Evolutionary conservation across 2,329 filamentous ascomycete genomes (phyloP).

Genomic region (Colletotrichum eleusines): DNA sequence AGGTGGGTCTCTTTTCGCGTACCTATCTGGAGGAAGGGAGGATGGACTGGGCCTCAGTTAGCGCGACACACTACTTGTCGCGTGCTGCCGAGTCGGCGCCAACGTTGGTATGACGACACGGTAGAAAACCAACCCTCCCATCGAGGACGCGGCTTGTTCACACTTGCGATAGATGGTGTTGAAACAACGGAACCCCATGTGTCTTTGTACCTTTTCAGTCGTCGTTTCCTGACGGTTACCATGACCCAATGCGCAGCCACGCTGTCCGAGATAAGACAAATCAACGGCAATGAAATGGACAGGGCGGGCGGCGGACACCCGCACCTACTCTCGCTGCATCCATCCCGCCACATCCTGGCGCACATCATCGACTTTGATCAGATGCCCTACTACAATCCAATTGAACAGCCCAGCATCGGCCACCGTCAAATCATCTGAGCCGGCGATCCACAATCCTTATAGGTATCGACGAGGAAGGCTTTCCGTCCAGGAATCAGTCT

Average conservation of each 20-base stretch:
- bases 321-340: conserved; percentile 11
- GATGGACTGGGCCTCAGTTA: conserved; percentile 3
- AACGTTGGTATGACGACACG: conserved; percentile 35
- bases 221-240: neutral
- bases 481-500: neutral
- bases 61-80: conserved; percentile 7
- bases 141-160: neutral
- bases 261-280: conserved; percentile 1
- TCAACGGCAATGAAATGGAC: conserved; percentile 1
- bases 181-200: conserved; percentile 22
- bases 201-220: conserved; percentile 11
- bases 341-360: conserved; percentile 30
- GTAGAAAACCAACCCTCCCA: conserved; percentile 9
- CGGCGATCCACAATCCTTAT: neutral
- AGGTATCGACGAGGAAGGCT: neutral
- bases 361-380: conserved; percentile 25
- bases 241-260: neutral
- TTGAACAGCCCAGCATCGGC: neutral
- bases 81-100: conserved; percentile 4
- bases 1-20: neutral
- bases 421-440: neutral
- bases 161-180: conserved; percentile 4
- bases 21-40: neutral
- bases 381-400: neutral
- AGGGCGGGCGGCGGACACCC: conserved; percentile 11